Evolutionary conservation across 495 filamentous ascomycete genomes (phyloP), one percentile per base, ranked within the genome.

Genomic region (Lasiosphaeria ovina): DNA sequence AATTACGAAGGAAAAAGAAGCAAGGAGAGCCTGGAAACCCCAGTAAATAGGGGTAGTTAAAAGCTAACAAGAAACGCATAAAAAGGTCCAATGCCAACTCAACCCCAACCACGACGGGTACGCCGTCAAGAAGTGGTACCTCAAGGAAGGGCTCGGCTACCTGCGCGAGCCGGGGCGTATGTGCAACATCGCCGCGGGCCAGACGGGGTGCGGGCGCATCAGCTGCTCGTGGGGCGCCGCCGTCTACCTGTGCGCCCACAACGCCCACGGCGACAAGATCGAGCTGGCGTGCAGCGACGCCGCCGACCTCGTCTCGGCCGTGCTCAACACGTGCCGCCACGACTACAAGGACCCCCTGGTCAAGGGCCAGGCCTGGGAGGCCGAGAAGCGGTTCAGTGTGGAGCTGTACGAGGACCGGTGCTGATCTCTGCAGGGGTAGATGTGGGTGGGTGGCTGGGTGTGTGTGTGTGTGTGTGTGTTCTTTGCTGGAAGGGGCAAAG

Each of bases 211-310:
- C 51, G 47, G 40, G 3, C 58, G 58, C 24, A 32, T 54, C 31
- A 55, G 51, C 58, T 60, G 58, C 58, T 55, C 51, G 14, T 24
- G 24, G 33, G 40, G 50, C 51, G 35, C 58, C 6, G 58, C 38
- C 38, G 24, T 60, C 58, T 49, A 40, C 58, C 14, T 60, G 6
- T 55, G 58, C 51, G 49, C 16, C 49, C 24, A 51, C 16, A 51
- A 47, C 44, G 44, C 17, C 11, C 40, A 45, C 40, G 11, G 11
- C n/a, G 14, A 36, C 4, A 47, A 7, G 9, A 32, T 51, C 49
- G n/a, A n/a, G 2, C 11, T 51, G 4, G 0, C 6, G 5, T 32
- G 49, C 49, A 51, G 17, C 6, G 49, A 32, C 24, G 49, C 32
- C 14, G 49, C 49, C 16, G 8, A 24, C 2, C 32, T 51, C 7